Percentiles rank a stretch among this genome's conserved stretches.
phyloP scores from a whole-genome alignment of 1,284 basidiomycete genomes.

The Chondrostereum purpureum region DNA sequence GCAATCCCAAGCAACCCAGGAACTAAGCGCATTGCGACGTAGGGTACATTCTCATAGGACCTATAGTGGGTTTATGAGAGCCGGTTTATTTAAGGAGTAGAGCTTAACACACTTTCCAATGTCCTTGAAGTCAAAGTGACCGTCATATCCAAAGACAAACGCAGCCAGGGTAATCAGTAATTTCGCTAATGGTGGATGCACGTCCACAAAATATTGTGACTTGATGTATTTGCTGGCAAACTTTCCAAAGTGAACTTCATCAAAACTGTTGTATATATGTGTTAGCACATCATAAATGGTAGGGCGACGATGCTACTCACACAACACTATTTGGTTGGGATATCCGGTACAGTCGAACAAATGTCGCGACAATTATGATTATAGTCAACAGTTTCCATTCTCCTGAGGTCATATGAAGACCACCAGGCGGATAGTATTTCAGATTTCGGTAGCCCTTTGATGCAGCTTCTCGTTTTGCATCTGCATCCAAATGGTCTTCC shows the following conservation, averaged over 20 bases:
- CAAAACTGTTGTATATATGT: constrained; percentile 58
- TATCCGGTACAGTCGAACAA: constrained; percentile 74
- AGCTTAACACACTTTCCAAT: constrained; percentile 74
- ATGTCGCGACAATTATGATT: constrained; percentile 60
- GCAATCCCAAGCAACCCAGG: constrained; percentile 88
- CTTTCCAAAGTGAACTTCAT: constrained; percentile 96
- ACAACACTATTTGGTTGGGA: constrained; percentile 84
- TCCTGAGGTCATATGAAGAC: constrained; percentile 55
- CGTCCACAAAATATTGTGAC: constrained; percentile 90
- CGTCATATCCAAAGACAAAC: constrained; percentile 87
- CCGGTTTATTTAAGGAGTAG: constrained; percentile 1
- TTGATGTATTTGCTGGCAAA: constrained; percentile 91
- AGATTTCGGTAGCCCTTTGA: constrained; percentile 50
- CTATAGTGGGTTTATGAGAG: constrained; percentile 30
- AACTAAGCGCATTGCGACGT: constrained; percentile 92
- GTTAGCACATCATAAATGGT: not conserved
- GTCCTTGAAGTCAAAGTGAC: constrained; percentile 94
- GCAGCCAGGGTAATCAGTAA: constrained; percentile 89
- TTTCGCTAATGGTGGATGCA: constrained; percentile 96
- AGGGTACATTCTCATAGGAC: constrained; percentile 83
- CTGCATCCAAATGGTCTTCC: constrained; percentile 64
- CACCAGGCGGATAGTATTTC: constrained; percentile 47
- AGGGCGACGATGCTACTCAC: too few species aligned
- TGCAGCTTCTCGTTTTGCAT: constrained; percentile 62
- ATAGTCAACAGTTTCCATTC: constrained; percentile 70